A percentile compares a stretch with the other conserved stretches of the same genome.
phyloP scores from a whole-genome alignment of 1,284 basidiomycete species.

The Moesziomyces sp. region DNA sequence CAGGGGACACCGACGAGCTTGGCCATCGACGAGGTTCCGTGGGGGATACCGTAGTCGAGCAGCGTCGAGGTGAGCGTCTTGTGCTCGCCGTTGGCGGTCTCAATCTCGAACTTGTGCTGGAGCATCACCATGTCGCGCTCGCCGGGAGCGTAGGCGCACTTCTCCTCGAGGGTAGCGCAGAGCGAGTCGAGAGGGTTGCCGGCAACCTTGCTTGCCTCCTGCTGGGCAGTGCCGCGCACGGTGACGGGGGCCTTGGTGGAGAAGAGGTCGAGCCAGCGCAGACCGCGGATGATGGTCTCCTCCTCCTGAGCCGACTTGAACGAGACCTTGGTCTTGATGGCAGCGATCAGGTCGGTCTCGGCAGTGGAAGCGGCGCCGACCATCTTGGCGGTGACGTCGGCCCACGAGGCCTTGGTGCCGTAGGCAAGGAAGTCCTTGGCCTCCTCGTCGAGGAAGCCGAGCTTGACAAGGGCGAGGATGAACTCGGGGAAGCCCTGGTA shows the following conservation, averaged over 20 bases:
- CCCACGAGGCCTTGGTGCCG: constrained; percentile 67
- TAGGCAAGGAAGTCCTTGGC: constrained; percentile 77
- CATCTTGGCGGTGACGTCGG: constrained; percentile 82
- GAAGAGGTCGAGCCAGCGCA: constrained; percentile 94
- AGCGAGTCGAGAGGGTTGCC: constrained; percentile 93
- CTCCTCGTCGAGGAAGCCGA: constrained; percentile 85
- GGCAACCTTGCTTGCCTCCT: constrained; percentile 75
- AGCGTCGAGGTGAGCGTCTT: constrained; percentile 91
- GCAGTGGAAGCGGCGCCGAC: constrained; percentile 79
- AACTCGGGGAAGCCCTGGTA: constrained; percentile 99
- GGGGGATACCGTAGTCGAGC: constrained; percentile 84
- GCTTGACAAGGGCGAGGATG: constrained; percentile 84
- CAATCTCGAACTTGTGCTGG: constrained; percentile 79
- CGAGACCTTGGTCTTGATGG: constrained; percentile 50
- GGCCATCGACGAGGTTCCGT: constrained; percentile 93
- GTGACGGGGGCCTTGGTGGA: constrained; percentile 72
- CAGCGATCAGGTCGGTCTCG: constrained; percentile 51
- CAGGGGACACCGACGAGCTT: constrained; percentile 91
- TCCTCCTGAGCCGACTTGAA: constrained; percentile 58
- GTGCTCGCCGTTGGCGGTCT: constrained; percentile 72
- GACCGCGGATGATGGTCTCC: constrained; percentile 59
- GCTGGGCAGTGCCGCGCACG: constrained; percentile 63
- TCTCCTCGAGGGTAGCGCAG: constrained; percentile 86
- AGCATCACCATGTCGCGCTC: constrained; percentile 97
- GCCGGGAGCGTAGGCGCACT: constrained; percentile 90